Conservation (phyloP, 2,329 filamentous ascomycete genomes). For the Fusarium continuum region DNA sequence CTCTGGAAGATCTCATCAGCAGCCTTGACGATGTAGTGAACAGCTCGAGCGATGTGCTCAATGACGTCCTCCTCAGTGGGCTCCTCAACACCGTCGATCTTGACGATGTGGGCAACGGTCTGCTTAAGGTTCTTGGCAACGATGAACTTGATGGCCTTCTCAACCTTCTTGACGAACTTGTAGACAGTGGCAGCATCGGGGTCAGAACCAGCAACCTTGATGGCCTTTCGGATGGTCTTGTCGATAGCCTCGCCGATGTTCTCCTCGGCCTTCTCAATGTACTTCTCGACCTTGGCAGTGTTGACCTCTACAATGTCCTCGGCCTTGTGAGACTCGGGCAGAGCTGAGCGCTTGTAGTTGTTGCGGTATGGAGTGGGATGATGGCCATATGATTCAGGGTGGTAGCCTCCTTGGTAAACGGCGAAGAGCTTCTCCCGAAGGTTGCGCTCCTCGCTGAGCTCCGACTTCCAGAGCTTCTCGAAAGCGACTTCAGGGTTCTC, state of each 20-base stretch:
- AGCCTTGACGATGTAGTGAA: neutral
- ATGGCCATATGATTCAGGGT: neutral
- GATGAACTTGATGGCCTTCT: conserved; percentile 3
- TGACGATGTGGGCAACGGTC: neutral
- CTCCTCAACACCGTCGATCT: conserved; percentile 3
- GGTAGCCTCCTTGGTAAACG: neutral
- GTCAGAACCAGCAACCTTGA: neutral
- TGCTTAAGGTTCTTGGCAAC: conserved; percentile 12
- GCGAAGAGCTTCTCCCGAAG: neutral
- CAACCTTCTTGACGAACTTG: conserved; percentile 5
- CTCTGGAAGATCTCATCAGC: conserved; percentile 10
- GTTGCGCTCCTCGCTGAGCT: neutral
- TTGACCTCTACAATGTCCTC: neutral
- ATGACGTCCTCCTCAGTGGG: neutral
- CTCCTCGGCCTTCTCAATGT: conserved; percentile 5
- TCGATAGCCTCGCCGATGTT: neutral
- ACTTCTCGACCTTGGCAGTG: conserved; percentile 13
- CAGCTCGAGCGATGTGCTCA: neutral
- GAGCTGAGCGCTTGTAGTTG: conserved; percentile 6
- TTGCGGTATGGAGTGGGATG: too few relatives aligned
- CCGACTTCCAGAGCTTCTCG: conserved; percentile 6
- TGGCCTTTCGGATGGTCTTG: conserved; percentile 1
- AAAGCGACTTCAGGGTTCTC: neutral
- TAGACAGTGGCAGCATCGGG: neutral
- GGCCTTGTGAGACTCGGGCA: neutral